Base-by-base conservation (phyloP, 306 rosid genomes). In the Inga oerstediana region DNA sequence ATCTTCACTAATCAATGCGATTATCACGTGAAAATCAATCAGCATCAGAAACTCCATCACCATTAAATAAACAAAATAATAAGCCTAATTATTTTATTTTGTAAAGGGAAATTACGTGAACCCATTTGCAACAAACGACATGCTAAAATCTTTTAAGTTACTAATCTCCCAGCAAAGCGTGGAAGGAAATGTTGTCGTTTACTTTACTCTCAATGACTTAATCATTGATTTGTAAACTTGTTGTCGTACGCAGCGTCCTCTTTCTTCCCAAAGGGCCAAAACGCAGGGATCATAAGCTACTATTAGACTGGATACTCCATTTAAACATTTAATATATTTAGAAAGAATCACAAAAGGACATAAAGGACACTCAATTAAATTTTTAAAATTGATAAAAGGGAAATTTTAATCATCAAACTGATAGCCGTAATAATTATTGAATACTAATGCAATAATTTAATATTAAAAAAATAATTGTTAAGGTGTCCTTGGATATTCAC, bases 151-250 rank as follows among this genome's bases (percentile, higher is more conserved):
- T 49, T 39, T 27, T 27, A 44, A 44, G 32, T 39, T 66, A 22
- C 44, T 45, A 56, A 58, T 70, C 56, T 39, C 17, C 64, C 82
- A 45, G 34, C 73, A 70, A 76, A 48, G 61, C 19, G 35, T 74
- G 37, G 8, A 75, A 70, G 20, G 34, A 64, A 41, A 75, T 69
- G 39, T 58, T 58, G 81, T 80, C 73, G 24, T 84, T 67, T 80
- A 22, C 27, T 67, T 24, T 24, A 24, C 27, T 24, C 27, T 24
- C 27, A 24, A 24, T 24, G 27, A 24, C 58, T 20, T 30, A 5
- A 32, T 14, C 14, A 34, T 74, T 62, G 30, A 62, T 30, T 61
- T 52, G 49, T 10, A 7, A 19, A 7, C 22, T 54, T 5, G 24
- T 6, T 19, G 64, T 54, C 22, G 61, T 17, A 3, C 3, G 54